These are phyloP conservation scores for Mycena albidolilacea DNA, from an alignment of 768 basidiomycete genomes.

Conservation along the genomic window DNA sequence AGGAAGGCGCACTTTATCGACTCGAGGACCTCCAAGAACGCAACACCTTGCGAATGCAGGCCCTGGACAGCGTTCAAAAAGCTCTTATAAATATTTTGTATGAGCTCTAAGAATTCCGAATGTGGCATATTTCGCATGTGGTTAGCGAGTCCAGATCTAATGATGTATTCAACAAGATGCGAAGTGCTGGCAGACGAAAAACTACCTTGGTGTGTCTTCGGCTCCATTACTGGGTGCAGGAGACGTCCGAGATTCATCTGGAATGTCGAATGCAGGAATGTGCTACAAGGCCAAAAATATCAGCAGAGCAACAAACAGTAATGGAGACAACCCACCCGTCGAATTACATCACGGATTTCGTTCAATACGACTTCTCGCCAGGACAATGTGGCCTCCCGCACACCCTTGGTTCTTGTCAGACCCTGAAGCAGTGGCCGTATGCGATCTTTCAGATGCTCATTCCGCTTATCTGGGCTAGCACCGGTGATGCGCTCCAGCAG, in stretches of 20 bases:
- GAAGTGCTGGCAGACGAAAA: not conserved
- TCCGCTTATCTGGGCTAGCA: constrained; percentile 44
- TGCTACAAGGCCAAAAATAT: constrained; percentile 32
- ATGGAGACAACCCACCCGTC: constrained; percentile 63
- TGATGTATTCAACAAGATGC: not conserved
- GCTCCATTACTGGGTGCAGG: constrained; percentile 29
- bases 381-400: constrained; percentile 75
- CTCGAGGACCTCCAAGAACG: constrained; percentile 74
- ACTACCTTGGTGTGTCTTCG: constrained; percentile 27
- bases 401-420: constrained; percentile 79
- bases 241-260: constrained; percentile 57
- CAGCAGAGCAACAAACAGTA: constrained; percentile 6
- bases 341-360: constrained; percentile 71
- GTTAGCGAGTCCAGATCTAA: constrained; percentile 63
- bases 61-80: constrained; percentile 79
- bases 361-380: constrained; percentile 80
- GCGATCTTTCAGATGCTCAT: constrained; percentile 71
- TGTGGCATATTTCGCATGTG: constrained; percentile 80
- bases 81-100: constrained; percentile 71
- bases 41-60: constrained; percentile 70
- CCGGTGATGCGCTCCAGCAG: constrained; percentile 67
- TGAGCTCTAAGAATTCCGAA: constrained; percentile 73
- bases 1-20: constrained; percentile 51
- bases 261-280: constrained; percentile 67
- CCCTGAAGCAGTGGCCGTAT: constrained; percentile 83